Evolutionary conservation across 768 basidiomycete species (phyloP).

Genomic region (Tubosaeta sp.): DNA sequence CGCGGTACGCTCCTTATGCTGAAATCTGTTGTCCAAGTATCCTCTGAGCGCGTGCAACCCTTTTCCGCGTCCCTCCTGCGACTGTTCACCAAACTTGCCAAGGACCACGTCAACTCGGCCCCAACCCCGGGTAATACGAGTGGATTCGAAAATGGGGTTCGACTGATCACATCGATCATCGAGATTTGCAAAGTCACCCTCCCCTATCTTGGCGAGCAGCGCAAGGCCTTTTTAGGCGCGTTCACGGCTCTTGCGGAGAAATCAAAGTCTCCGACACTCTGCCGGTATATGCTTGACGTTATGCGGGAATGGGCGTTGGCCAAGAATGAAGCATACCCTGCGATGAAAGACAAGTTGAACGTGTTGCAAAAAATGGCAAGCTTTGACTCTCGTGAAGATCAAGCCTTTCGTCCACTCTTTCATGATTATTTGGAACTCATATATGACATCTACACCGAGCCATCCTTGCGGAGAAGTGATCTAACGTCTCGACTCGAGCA

Average conservation of each 20-base stretch:
- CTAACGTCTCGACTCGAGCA: constrained; percentile 90
- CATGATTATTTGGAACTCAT: constrained; percentile 84
- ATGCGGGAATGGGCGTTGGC: constrained; percentile 88
- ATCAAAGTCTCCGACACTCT: constrained; percentile 74
- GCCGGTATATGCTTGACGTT: constrained; percentile 81
- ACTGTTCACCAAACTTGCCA: constrained; percentile 77
- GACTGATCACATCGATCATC: constrained; percentile 70
- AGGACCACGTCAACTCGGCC: constrained; percentile 74
- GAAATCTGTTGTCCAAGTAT: constrained; percentile 74
- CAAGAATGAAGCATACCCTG: constrained; percentile 80
- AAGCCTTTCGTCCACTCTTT: constrained; percentile 75
- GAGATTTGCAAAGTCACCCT: constrained; percentile 82
- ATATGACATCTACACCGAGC: constrained; percentile 91
- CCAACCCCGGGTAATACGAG: constrained; percentile 31
- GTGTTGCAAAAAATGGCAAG: constrained; percentile 84
- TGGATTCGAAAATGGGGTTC: constrained; percentile 57
- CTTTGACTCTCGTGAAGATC: constrained; percentile 77
- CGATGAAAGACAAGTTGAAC: constrained; percentile 92
- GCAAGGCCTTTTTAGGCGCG: constrained; percentile 72
- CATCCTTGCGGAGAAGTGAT: constrained; percentile 82
- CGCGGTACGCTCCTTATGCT: constrained; percentile 85
- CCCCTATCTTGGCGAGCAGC: constrained; percentile 81
- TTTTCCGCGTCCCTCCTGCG: constrained; percentile 76
- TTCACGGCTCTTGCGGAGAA: constrained; percentile 85
- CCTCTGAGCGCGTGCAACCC: constrained; percentile 79